Conservation (phyloP, 1,284 basidiomycete species). For the Hypsizygus ulmarius region DNA sequence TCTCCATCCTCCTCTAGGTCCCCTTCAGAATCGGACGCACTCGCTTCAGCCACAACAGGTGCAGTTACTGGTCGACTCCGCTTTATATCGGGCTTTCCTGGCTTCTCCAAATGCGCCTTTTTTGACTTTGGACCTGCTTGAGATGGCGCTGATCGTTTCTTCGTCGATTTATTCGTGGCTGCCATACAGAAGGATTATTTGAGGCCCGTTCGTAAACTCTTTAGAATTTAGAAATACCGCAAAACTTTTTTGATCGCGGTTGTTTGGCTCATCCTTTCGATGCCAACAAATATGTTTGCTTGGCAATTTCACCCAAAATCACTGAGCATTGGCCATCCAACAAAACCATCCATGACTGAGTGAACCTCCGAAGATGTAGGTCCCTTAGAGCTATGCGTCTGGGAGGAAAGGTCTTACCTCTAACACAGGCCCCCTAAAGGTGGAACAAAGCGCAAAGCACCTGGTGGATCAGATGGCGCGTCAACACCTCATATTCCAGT, state of each 20-base stretch:
- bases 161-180: constrained; percentile 32
- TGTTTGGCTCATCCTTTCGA: constrained; percentile 15
- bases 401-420: too few relatives aligned
- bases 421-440: constrained; percentile 47
- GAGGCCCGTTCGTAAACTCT: constrained; percentile 5
- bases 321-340: too few relatives aligned
- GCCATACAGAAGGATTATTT: constrained; percentile 20
- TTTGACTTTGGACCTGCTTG: constrained; percentile 51
- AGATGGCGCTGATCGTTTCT: constrained; percentile 48
- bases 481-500: constrained; percentile 43
- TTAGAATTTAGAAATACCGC: constrained; percentile 4
- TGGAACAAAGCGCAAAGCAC: constrained; percentile 35
- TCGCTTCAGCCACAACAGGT: constrained; percentile 26
- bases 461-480: constrained; percentile 37
- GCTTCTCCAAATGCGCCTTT: constrained; percentile 42
- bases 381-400: too few relatives aligned
- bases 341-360: too few relatives aligned
- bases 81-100: constrained; percentile 24
- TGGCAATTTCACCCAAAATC: neutral
- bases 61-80: constrained; percentile 49
- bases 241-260: constrained; percentile 16
- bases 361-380: too few relatives aligned
- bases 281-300: constrained; percentile 5
- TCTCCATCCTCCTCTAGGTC: constrained; percentile 29
- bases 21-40: constrained; percentile 29